Base-by-base conservation (phyloP, 1,284 basidiomycete species). In the Volvariella volvacea region DNA sequence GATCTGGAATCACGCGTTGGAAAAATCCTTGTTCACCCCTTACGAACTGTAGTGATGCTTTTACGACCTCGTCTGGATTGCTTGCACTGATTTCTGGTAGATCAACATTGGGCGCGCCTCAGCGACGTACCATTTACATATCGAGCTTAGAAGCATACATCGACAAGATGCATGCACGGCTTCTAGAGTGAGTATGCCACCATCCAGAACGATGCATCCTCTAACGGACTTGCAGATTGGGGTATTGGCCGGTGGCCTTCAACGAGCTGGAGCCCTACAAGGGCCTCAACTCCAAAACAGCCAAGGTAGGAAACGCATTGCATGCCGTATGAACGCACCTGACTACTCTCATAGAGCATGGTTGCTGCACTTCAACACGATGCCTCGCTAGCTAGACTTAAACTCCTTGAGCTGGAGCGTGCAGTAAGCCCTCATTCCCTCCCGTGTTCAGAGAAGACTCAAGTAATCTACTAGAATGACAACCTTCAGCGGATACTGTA, bases 1-100 rank as follows among this genome's bases (percentile, higher is more conserved):
- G 54, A 79, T 82, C 17, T 88, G 83, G 83, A 82, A 80, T 41
- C 83, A 85, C 50, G 74, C 76, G 1, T 71, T 85, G 46, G 84
- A 88, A 60, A 85, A 85, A 55, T 67, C 67, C 12, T 63, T 88
- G 19, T 88, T 88, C 60, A 71, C 64, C 1, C 71, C 80, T 0
- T 72, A 76, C 42, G 83, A 87, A 58, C 58, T 87, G 81, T 82
- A 53, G 42, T 71, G 65, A 17, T 16, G 16, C 33, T 6, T 6
- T 28, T 12, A 6, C 6, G 6, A 12, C 25, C 12, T 28, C 25
- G 25, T 12, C n/a, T 12, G 12, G 38, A n/a, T 20, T 39, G 38
- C 41, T 36, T 22, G 30, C 16, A 21, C 21, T 21, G 2, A 17
- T 31, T 30, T 22, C 31, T 39, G 25, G 1, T 48, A 83, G 81